Evolutionary conservation across 495 filamentous ascomycete genomes (phyloP), one percentile per base, ranked within the genome.

Genomic region (Hypoxylon perforatum): DNA sequence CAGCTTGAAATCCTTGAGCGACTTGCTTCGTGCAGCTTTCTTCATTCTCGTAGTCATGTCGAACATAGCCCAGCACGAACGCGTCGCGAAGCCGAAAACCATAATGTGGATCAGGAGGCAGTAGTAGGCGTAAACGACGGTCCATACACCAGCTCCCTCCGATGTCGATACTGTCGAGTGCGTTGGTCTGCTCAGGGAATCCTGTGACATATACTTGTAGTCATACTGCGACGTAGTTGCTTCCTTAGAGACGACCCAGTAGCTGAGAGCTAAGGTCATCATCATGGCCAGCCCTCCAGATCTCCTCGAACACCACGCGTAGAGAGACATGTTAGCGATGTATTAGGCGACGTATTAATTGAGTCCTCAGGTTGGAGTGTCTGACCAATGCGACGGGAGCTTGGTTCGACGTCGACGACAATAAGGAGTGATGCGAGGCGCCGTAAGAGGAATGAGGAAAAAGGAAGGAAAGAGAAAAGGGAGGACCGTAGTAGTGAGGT

Each of bases 51-150:
- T 66, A 6, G 78, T 83, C 41, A 85, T 76, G 55, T 80, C 80
- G 70, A 78, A 80, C 42, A 85, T 73, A 30, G 84, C 81, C 76
- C 75, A 87, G 76, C 77, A 80, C 17, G 83, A 80, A 41, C 84
- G 81, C 12, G 85, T 65, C 9, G 84, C 84, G 58, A 87, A 87
- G 35, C 80, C 56, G 67, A 81, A 81, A 57, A 83, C 82, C 45
- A 85, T 63, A 46, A 85, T 56, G 70, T 87, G 84, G 60, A 87
- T 81, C 22, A 83, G 45, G 25, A 85, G 71, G 64, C 78, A 81
- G 73, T 87, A 87, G 67, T 80, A 85, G 23, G 79, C 74, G 67
- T 84, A 83, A 45, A 80, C 22, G 33, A 76, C 51, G 41, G 80
- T 78, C 78, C 72, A 78, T 21, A 72, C 51, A 35, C 78, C 75